Evolutionary conservation across 1,139 yeast genomes (phyloP).

Genomic region (Pichia sp.): DNA sequence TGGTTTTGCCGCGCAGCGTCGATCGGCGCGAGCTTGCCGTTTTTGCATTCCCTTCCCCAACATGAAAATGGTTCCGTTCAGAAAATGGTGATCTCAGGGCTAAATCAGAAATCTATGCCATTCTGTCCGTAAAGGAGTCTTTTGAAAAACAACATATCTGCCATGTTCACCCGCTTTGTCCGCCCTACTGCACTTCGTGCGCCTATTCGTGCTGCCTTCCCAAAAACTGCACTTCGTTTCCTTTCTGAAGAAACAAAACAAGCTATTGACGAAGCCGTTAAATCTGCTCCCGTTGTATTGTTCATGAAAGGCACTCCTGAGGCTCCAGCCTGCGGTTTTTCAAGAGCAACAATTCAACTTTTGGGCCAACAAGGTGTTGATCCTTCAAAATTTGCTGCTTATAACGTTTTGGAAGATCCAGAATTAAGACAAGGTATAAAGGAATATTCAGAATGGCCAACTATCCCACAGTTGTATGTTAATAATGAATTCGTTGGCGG

Average conservation of each 20-base stretch:
- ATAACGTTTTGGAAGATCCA: constrained; percentile 89
- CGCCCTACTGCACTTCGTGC: not conserved
- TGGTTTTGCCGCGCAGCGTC: no score
- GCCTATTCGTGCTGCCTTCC: constrained; percentile 10
- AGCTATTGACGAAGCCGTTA: constrained; percentile 81
- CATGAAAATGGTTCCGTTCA: no score
- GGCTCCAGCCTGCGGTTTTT: constrained; percentile 96
- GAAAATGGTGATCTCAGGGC: no score
- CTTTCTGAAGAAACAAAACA: constrained; percentile 70
- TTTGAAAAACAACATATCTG: not conserved
- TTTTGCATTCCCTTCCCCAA: not conserved
- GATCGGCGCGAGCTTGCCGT: no score
- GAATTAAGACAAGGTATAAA: constrained; percentile 91
- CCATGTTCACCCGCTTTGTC: not conserved
- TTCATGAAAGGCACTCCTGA: constrained; percentile 98
- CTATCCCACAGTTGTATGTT: constrained; percentile 65
- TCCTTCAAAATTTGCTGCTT: constrained; percentile 93
- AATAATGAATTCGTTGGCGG: constrained; percentile 91
- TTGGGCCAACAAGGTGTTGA: constrained; percentile 97
- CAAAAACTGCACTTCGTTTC: constrained; percentile 35
- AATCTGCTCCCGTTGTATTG: constrained; percentile 86
- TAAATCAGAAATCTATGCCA: no score
- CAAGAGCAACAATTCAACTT: constrained; percentile 87
- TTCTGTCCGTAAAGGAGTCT: no score
- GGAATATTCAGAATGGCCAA: constrained; percentile 94